Percentiles rank a stretch among this genome's conserved stretches.
Conservation (phyloP, 768 basidiomycete species). For the Mycena sanguinolenta region DNA sequence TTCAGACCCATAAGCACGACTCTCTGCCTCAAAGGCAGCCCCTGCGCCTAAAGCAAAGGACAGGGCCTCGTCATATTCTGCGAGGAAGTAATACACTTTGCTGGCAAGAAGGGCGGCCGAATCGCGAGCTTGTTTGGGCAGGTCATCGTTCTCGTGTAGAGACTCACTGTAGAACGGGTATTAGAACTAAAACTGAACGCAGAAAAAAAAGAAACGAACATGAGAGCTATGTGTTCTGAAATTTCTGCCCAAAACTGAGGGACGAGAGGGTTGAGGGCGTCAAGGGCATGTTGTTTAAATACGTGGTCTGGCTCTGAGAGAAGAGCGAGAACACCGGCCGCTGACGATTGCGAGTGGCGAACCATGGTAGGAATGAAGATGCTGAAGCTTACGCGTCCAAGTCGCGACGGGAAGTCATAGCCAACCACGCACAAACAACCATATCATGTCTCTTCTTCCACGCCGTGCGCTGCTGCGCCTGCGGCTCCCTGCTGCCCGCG, state of each 20-base stretch:
- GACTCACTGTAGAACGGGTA: slow-evolving; percentile 74
- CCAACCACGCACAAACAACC: slow-evolving; percentile 48
- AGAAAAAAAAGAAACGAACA: slow-evolving; percentile 66
- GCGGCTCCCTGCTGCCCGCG: slow-evolving; percentile 50
- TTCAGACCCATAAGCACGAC: slow-evolving; percentile 70
- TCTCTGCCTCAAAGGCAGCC: slow-evolving; percentile 84
- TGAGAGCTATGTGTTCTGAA: slow-evolving; percentile 90
- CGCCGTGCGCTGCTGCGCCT: slow-evolving; percentile 64
- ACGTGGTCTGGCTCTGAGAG: slow-evolving; percentile 89
- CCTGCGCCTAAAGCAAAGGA: slow-evolving; percentile 95
- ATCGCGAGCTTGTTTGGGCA: slow-evolving; percentile 80
- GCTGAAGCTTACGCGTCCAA: slow-evolving; percentile 36
- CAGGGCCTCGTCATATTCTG: slow-evolving; percentile 95
- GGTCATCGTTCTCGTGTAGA: slow-evolving; percentile 85
- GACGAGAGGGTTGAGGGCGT: slow-evolving; percentile 84
- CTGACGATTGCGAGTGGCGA: slow-evolving; percentile 78
- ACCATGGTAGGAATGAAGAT: slow-evolving; percentile 58
- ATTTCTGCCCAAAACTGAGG: slow-evolving; percentile 99
- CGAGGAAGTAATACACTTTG: slow-evolving; percentile 98
- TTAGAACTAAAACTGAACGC: slow-evolving; percentile 18
- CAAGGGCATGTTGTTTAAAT: slow-evolving; percentile 93
- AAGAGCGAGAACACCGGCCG: slow-evolving; percentile 92
- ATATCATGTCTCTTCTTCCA: slow-evolving; percentile 64
- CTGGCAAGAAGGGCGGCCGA: slow-evolving; percentile 94
- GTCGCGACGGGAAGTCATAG: slow-evolving; percentile 45